Evolutionary conservation across 2,329 filamentous ascomycete species (phyloP).

Genomic region (Stenocarpella maydis): DNA sequence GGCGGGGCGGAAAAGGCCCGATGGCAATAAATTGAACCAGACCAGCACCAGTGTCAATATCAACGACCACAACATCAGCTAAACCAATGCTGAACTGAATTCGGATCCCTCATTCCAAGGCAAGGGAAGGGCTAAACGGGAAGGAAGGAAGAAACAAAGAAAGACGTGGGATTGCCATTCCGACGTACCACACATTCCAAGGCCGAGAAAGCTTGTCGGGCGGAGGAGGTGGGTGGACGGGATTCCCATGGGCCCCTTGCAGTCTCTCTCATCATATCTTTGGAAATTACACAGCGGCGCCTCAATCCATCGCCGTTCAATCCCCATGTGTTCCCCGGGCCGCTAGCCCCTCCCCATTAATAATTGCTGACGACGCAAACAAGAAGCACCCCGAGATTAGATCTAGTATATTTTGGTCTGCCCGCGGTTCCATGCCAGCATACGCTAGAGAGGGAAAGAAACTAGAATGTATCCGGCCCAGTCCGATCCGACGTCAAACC

Average conservation of each 20-base stretch:
- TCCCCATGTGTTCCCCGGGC: not conserved
- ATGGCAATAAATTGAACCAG: not conserved
- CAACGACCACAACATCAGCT: not conserved
- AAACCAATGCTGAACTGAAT: not conserved
- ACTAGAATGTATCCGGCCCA: not conserved
- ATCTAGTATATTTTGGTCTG: not conserved
- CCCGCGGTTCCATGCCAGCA: not conserved
- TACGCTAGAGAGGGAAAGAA: not conserved
- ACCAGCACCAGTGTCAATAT: no score
- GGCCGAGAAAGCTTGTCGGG: constrained; percentile 20
- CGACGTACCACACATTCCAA: constrained; percentile 17
- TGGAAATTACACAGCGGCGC: constrained; percentile 12
- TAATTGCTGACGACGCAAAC: constrained; percentile 14
- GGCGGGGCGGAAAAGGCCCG: constrained; percentile 16
- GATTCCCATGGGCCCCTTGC: constrained; percentile 6
- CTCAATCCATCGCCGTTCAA: constrained; percentile 3
- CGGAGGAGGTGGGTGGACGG: constrained; percentile 3
- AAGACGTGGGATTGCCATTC: not conserved
- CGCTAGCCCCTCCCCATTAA: not conserved
- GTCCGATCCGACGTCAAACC: not conserved
- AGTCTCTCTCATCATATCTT: not conserved
- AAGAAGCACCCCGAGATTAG: not conserved
- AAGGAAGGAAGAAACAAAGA: no score
- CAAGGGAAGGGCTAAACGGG: no score
- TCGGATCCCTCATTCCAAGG: not conserved